phyloP scores from a whole-genome alignment of 2,329 filamentous ascomycete species.

The Colletotrichum somersetense region DNA sequence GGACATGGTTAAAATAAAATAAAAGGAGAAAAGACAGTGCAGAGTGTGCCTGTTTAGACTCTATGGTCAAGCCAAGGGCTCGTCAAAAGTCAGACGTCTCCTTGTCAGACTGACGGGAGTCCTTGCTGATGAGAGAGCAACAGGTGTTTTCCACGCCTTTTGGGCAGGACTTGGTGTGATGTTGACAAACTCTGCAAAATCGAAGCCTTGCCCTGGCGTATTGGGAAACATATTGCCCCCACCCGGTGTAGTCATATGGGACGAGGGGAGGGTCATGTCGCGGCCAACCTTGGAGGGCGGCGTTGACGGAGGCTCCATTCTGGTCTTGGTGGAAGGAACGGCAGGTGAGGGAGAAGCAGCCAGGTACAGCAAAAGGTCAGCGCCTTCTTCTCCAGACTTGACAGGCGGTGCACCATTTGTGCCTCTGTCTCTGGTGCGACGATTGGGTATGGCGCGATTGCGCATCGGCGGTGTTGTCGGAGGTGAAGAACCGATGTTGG shows the following conservation, averaged over 20 bases:
- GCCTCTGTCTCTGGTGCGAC: slow-evolving; percentile 62
- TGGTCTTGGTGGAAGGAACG: slow-evolving; percentile 63
- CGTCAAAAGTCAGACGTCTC: slow-evolving; percentile 85
- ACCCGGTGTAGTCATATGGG: slow-evolving; percentile 89
- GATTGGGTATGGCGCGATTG: slow-evolving; percentile 61
- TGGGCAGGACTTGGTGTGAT: slow-evolving; percentile 96
- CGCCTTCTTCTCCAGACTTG: slow-evolving; percentile 81
- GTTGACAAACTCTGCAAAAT: slow-evolving; percentile 97
- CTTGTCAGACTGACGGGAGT: slow-evolving; percentile 77
- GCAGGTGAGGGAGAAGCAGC: slow-evolving; percentile 93
- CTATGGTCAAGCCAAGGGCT: slow-evolving; percentile 64
- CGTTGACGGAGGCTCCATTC: slow-evolving; percentile 80
- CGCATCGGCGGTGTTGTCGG: slow-evolving; percentile 84
- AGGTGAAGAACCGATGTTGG: slow-evolving; percentile 80
- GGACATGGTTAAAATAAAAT: not conserved
- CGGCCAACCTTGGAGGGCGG: slow-evolving; percentile 74
- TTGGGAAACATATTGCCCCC: slow-evolving; percentile 77
- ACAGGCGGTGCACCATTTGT: slow-evolving; percentile 57
- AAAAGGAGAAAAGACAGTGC: not conserved
- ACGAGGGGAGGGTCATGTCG: slow-evolving; percentile 79
- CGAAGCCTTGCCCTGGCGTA: slow-evolving; percentile 87
- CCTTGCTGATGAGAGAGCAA: slow-evolving; percentile 63
- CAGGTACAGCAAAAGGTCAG: slow-evolving; percentile 84
- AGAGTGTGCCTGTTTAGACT: not conserved
- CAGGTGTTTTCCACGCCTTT: slow-evolving; percentile 86